A percentile compares a stretch with the other conserved stretches of the same genome.
These are phyloP conservation scores for Solanum tacnaense DNA, from an alignment of 257 asterid species.

Conservation along the genomic window DNA sequence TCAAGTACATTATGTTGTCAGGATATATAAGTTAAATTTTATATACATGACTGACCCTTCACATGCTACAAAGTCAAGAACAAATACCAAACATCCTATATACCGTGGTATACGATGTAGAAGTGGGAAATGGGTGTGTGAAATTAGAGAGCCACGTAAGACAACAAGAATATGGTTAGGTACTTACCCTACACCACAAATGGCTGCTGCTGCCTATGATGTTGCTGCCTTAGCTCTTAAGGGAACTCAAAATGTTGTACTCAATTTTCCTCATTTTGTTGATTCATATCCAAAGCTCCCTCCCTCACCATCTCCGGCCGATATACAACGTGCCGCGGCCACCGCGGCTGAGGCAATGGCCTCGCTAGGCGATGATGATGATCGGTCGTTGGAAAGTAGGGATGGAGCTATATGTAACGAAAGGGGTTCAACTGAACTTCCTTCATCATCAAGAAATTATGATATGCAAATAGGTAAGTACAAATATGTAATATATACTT, in stretches of 20 bases:
- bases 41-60: constrained; percentile 25
- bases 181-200: constrained; percentile 30
- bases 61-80: background rate
- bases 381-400: background rate
- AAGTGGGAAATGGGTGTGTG: constrained; percentile 45
- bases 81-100: constrained; percentile 26
- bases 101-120: constrained; percentile 47
- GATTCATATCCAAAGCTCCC: constrained; percentile 24
- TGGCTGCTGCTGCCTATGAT: constrained; percentile 43
- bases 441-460: background rate
- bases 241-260: constrained; percentile 6
- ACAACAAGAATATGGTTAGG: constrained; percentile 38
- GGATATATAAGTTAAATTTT: background rate
- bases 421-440: background rate
- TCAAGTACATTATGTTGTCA: background rate
- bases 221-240: constrained; percentile 34
- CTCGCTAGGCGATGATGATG: background rate
- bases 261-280: constrained; percentile 38
- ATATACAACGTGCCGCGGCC: constrained; percentile 33
- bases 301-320: constrained; percentile 25
- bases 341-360: constrained; percentile 18
- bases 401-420: background rate
- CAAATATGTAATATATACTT: background rate
- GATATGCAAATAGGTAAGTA: background rate
- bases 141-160: constrained; percentile 37